Base-by-base conservation (phyloP, 495 filamentous ascomycete genomes). In the Hapsidospora chrysogenum region DNA sequence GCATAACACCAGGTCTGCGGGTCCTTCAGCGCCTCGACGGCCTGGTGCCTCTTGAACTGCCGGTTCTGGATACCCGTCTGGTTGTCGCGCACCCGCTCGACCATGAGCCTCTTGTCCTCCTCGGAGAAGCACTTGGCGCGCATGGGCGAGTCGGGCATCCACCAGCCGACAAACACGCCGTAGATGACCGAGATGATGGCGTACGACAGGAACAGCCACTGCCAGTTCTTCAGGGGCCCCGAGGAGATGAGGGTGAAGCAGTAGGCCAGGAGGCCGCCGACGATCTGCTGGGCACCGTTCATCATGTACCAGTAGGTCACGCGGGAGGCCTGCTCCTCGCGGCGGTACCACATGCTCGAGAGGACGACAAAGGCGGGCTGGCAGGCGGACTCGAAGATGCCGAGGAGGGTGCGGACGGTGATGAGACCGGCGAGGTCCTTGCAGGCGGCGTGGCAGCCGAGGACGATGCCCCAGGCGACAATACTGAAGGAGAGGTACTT, bases 291-390 rank as follows among this genome's bases (percentile, higher is more conserved):
- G 4, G 58, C 62, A 8, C 71, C 71, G 47, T 76, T 76, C 66
- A 73, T 75, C 69, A 74, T 76, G 49, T 78, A 73, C 73, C 78
- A 82, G 50, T 76, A 78, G 0, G 73, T 72, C 0, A 79, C 73
- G 0, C 68, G 68, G 0, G 59, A 52, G 0, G 75, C 66, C 48
- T 80, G 76, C 40, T 82, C 75, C 33, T 74, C 63, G 8, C 75
- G 64, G 29, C 66, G 72, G 49, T 79, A 81, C 76, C 78, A 82
- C 66, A 79, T 79, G n/a, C 69, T 60, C 0, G 70, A 75, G 14
- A 81, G 55, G 19, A 80, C 47, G 10, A 82, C 51, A 38, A 71
- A 66, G 23, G 60, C 62, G 0, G 74, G 74, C 44, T 76, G 68
- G 46, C 69, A 76, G 36, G 64, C 70, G 10, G 76, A 75, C 39